These are phyloP conservation scores for Pythium insidiosum DNA, from an alignment of 352 stramenopile species.

Conservation along the genomic window DNA sequence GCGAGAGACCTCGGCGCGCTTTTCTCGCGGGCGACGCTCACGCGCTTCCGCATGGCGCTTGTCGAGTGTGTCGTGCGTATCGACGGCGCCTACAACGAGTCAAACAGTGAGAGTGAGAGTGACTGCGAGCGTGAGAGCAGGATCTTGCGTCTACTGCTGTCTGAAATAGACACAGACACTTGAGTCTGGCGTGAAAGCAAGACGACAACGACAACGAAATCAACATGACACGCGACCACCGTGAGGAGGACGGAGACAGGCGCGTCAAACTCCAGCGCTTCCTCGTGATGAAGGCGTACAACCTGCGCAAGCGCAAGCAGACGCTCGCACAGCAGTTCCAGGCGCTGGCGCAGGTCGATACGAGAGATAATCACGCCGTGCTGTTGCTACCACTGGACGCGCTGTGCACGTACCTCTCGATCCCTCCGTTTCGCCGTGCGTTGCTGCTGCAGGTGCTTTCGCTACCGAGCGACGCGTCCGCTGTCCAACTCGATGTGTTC, in stretches of 20 bases:
- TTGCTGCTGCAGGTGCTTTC: conserved; percentile 48
- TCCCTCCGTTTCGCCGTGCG: conserved; percentile 54
- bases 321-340: conserved; percentile 68
- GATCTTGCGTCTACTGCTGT: too few relatives aligned
- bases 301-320: conserved; percentile 48
- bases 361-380: too few relatives aligned
- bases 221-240: not conserved
- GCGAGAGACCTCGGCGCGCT: conserved; percentile 59
- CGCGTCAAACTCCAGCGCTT: conserved; percentile 71
- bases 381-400: conserved; percentile 46
- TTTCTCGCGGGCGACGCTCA: conserved; percentile 47
- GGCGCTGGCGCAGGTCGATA: conserved; percentile 15
- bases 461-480: conserved; percentile 21
- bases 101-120: too few relatives aligned
- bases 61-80: conserved; percentile 5
- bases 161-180: conserved; percentile 2
- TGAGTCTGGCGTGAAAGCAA: not conserved
- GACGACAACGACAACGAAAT: not conserved
- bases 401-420: conserved; percentile 62
- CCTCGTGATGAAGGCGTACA: conserved; percentile 75
- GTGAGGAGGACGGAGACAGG: conserved; percentile 13
- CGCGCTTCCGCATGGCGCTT: conserved; percentile 40
- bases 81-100: too few relatives aligned
- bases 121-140: too few relatives aligned
- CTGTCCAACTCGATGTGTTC: conserved; percentile 47